These are phyloP conservation scores for Corylus americana DNA, from an alignment of 306 rosid genomes.

Conservation along the genomic window DNA sequence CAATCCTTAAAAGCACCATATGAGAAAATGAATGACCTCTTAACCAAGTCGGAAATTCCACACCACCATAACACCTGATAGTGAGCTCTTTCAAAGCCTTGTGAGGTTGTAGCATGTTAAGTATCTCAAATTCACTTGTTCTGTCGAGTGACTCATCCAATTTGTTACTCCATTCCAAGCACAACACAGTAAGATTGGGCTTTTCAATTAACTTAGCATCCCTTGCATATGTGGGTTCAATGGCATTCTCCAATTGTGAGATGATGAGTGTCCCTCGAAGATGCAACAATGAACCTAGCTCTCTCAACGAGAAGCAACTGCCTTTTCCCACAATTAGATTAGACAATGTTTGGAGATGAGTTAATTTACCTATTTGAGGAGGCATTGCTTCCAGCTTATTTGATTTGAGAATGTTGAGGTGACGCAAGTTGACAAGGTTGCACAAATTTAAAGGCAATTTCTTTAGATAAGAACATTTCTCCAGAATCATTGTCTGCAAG, in stretches of 20 bases:
- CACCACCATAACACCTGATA: background rate
- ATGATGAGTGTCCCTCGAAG: background rate
- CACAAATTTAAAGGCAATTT: background rate
- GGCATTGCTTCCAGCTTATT: too few species aligned
- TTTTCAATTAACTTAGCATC: too few species aligned
- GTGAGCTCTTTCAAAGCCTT: background rate
- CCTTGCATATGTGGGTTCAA: too few species aligned
- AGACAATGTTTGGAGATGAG: too few species aligned
- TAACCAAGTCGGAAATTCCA: conserved; percentile 4
- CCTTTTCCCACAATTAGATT: too few species aligned
- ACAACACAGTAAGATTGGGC: too few species aligned
- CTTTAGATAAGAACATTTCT: background rate
- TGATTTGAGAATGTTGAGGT: too few species aligned
- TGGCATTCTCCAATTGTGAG: too few species aligned
- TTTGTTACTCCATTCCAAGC: too few species aligned
- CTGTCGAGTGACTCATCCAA: background rate
- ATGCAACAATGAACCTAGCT: background rate
- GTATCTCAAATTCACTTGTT: background rate
- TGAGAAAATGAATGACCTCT: background rate
- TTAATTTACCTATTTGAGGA: background rate
- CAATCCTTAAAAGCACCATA: background rate
- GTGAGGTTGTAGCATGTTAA: conserved; percentile 2
- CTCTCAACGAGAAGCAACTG: too few species aligned
- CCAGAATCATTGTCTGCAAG: background rate
- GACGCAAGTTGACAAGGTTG: too few species aligned